A percentile compares a stretch with the other conserved stretches of the same genome.
Conservation (phyloP, 495 filamentous ascomycete genomes). For the Hypoxylon trugodes region DNA sequence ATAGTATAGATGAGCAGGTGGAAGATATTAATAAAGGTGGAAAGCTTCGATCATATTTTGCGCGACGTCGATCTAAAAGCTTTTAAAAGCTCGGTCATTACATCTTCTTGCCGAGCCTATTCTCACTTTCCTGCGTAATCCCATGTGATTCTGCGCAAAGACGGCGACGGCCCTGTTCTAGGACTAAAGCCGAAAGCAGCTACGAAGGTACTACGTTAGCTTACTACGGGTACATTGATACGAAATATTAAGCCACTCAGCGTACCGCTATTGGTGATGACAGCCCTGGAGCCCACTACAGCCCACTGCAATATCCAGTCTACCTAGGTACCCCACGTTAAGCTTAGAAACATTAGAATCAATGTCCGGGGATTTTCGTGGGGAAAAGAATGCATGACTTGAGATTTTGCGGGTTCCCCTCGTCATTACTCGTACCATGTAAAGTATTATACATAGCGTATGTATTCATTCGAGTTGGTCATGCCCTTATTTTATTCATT, state of each 20-base stretch:
- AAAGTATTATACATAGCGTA: too few species aligned
- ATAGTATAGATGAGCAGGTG: background rate
- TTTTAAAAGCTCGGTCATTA: slow-evolving; percentile 30
- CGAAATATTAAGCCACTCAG: slow-evolving; percentile 39
- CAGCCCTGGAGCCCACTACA: too few species aligned
- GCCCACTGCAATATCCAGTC: background rate
- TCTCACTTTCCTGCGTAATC: slow-evolving; percentile 9
- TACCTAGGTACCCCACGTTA: slow-evolving; percentile 2
- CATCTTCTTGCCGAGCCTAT: slow-evolving; percentile 29
- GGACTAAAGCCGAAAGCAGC: slow-evolving; percentile 25
- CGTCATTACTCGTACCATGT: slow-evolving; percentile 27
- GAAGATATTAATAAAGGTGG: background rate
- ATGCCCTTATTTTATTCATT: background rate
- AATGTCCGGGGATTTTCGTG: slow-evolving; percentile 32
- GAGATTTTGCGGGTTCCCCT: slow-evolving; percentile 6
- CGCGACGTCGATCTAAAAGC: slow-evolving; percentile 6
- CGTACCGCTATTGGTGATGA: slow-evolving; percentile 28
- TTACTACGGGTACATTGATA: slow-evolving; percentile 14
- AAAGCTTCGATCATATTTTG: slow-evolving; percentile 4
- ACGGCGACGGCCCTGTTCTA: slow-evolving; percentile 6
- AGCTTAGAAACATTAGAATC: background rate
- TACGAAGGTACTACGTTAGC: background rate
- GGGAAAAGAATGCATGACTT: slow-evolving; percentile 29
- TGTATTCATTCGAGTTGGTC: slow-evolving; percentile 1
- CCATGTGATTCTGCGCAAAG: slow-evolving; percentile 32